These are phyloP conservation scores for Mortierella sp. DNA, from an alignment of 371 early-diverging fungal genomes.

Conservation along the genomic window DNA sequence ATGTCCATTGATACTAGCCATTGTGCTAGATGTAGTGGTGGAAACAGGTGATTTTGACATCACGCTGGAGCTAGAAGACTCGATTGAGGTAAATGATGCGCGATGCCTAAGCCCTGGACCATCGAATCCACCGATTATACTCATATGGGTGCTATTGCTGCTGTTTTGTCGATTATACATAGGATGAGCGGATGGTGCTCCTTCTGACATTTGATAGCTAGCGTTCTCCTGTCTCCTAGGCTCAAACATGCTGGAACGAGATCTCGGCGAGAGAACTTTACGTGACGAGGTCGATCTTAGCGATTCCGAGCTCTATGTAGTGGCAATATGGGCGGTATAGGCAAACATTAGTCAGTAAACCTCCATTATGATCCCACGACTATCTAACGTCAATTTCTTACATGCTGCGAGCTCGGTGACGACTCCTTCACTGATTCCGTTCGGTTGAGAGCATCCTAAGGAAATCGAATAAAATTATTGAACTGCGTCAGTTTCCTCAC, in stretches of 20 bases:
- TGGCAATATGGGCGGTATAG: neutral
- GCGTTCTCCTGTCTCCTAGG: slow-evolving; percentile 19
- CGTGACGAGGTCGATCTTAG: slow-evolving; percentile 11
- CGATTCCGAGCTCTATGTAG: slow-evolving; percentile 25
- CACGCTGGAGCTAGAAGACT: slow-evolving; percentile 41
- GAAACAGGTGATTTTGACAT: slow-evolving; percentile 43
- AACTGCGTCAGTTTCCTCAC: neutral
- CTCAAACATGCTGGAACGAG: slow-evolving; percentile 36
- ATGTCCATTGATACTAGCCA: slow-evolving; percentile 45
- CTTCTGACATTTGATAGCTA: slow-evolving; percentile 4
- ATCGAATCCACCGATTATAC: slow-evolving; percentile 9
- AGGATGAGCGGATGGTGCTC: slow-evolving; percentile 5
- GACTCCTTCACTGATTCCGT: slow-evolving; percentile 19
- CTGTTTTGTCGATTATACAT: slow-evolving; percentile 17
- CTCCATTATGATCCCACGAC: neutral
- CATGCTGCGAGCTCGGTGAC: slow-evolving; percentile 14
- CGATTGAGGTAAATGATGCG: slow-evolving; percentile 44
- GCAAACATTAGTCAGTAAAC: neutral
- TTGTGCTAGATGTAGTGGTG: slow-evolving; percentile 45
- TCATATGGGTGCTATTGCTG: slow-evolving; percentile 28
- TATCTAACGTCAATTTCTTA: neutral
- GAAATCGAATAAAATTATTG: neutral
- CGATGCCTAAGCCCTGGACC: slow-evolving; percentile 35
- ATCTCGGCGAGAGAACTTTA: slow-evolving; percentile 35
- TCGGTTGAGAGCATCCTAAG: slow-evolving; percentile 8